phyloP scores from a whole-genome alignment of 306 rosid genomes.

The Fragaria ananassa region DNA sequence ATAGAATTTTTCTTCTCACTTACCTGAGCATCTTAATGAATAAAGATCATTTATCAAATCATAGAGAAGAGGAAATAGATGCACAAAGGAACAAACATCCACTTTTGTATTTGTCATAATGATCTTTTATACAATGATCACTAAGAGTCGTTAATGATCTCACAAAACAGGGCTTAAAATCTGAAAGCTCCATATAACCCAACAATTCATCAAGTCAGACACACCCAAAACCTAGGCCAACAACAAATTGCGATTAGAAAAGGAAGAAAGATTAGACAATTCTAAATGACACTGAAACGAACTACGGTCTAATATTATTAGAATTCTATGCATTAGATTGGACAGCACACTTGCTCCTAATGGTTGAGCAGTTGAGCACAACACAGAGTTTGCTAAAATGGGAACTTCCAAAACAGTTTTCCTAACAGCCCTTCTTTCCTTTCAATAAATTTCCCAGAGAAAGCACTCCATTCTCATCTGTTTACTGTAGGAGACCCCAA shows the following conservation, averaged over 20 bases:
- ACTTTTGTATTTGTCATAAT: background rate
- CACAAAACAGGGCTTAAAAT: background rate
- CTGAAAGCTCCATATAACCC: background rate
- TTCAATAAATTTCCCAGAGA: background rate
- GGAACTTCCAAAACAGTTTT: background rate
- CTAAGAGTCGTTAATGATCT: background rate
- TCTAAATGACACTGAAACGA: background rate
- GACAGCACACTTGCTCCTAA: background rate
- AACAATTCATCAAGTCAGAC: background rate
- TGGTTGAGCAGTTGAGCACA: background rate
- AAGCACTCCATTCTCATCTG: background rate
- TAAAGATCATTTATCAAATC: background rate
- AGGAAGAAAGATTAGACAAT: background rate
- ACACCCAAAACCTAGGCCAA: background rate
- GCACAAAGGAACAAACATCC: background rate
- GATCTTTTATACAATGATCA: background rate
- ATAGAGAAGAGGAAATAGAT: background rate
- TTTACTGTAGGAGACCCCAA: background rate
- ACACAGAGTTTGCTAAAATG: background rate
- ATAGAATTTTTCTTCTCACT: background rate
- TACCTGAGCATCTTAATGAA: background rate
- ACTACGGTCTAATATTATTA: background rate
- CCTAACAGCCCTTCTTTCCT: background rate
- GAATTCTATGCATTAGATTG: background rate
- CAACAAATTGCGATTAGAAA: background rate